A percentile compares a stretch with the other conserved stretches of the same genome.
phyloP scores from a whole-genome alignment of 192 early-diverging fungal species.

The Gonapodya prolifera region DNA sequence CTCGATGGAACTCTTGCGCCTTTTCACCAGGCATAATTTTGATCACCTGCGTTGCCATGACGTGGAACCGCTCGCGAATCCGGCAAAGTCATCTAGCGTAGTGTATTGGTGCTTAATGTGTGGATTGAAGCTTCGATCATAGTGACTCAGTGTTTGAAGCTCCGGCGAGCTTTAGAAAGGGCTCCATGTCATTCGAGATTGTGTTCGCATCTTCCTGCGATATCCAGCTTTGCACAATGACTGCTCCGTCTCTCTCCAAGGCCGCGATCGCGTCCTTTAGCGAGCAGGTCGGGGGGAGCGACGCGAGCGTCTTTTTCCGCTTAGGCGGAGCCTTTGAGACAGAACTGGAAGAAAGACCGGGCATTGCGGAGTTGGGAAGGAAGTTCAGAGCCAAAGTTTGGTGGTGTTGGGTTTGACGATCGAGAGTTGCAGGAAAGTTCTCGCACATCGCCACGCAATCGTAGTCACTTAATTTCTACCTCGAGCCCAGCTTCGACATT shows the following conservation, averaged over 20 bases:
- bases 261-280: background rate
- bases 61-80: constrained; percentile 1
- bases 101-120: too few relatives aligned
- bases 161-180: background rate
- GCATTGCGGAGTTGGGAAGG: background rate
- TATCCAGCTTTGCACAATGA: background rate
- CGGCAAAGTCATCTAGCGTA: constrained; percentile 2
- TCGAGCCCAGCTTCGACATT: too few relatives aligned
- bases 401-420: too few relatives aligned
- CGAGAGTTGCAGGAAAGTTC: too few relatives aligned
- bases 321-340: background rate
- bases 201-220: background rate
- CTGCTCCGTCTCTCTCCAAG: background rate
- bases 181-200: background rate
- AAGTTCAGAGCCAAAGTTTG: too few relatives aligned
- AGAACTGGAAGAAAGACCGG: background rate
- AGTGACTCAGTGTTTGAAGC: background rate
- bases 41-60: constrained; percentile 5
- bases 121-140: background rate
- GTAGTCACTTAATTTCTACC: too few relatives aligned
- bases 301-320: background rate
- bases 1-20: background rate
- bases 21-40: background rate
- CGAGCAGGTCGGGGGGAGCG: background rate
- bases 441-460: too few relatives aligned